Conservation (phyloP, 1,284 basidiomycete genomes). For the Uromyces viciae-fabae region DNA sequence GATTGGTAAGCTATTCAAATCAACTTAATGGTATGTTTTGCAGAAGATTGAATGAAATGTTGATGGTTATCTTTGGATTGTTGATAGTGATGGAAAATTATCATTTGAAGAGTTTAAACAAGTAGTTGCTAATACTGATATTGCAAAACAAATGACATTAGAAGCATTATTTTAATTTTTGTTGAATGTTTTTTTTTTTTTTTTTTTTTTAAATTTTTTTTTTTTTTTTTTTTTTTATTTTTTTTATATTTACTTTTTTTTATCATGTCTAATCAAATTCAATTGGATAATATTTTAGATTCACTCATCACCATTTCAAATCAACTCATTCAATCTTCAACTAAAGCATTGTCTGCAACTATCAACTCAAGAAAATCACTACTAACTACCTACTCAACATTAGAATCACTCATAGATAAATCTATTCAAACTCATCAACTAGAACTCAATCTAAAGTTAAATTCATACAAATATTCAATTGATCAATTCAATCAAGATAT, state of each 20-base stretch:
- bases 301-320: constrained; percentile 10
- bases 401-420: constrained; percentile 5
- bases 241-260: background rate
- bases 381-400: background rate
- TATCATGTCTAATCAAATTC: too few relatives aligned
- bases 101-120: constrained; percentile 93
- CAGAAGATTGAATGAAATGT: background rate
- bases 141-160: constrained; percentile 97
- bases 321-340: constrained; percentile 13
- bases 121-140: constrained; percentile 94
- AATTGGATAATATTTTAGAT: constrained; percentile 5
- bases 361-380: constrained; percentile 2
- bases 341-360: constrained; percentile 1
- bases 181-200: background rate
- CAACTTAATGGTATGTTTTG: too few relatives aligned
- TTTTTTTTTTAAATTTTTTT: background rate
- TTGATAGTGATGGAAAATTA: constrained; percentile 79
- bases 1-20: constrained; percentile 66
- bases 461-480: background rate
- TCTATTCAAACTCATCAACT: background rate
- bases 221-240: background rate
- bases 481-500: background rate
- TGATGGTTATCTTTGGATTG: background rate
- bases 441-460: background rate
- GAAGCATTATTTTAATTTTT: constrained; percentile 72